Base-by-base conservation (phyloP, 108 stramenopile species). In the Aurantiochytrium sp. region DNA sequence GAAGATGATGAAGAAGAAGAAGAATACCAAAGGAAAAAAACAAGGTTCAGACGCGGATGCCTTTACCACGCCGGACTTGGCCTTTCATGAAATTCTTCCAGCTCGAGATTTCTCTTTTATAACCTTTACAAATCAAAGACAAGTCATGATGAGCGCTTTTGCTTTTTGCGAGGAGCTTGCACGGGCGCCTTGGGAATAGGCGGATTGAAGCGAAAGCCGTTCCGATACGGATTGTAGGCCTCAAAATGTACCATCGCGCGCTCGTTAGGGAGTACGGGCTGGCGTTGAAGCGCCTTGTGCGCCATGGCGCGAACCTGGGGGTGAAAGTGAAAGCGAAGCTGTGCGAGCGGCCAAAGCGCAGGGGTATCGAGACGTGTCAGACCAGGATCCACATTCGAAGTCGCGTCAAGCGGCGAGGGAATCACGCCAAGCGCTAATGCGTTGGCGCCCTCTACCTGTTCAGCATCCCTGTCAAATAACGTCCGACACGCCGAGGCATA, bases 391-490 rank as follows among this genome's bases (percentile, higher is more conserved):
- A 90, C 92, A 6, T 94, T 94, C 73, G 92, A 91, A 1, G 25
- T 89, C 19, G n/a, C 71, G 23, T 60, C 58, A 4, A 43, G 28
- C 58, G 96, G 96, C 44, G 95, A 93, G 47, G 96, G 76, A 53
- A 83, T 47, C 1, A 83, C 51, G 12, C 76, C 76, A 12, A 83
- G 76, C n/a, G 76, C 76, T 6, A 53, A 18, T 6, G 76, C 45
- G 23, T 83, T 83, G 23, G 49, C 76, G 4, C 76, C 76, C 49
- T 83, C 95, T 44, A 96, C 93, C 14, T 96, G 92, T 73, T 97
- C 96, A 18, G 95, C 93, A 91, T 97, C 96, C 72, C 94, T 96
- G 87, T 97, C 96, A 21, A 97, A 93, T 64, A 97, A 87, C 44
- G 93, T 95, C 4, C 93, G 92, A 8, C 92, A 60, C 0, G 90